These are phyloP conservation scores for Pulveroboletus sp. DNA, from an alignment of 1,284 basidiomycete genomes.

Conservation along the genomic window DNA sequence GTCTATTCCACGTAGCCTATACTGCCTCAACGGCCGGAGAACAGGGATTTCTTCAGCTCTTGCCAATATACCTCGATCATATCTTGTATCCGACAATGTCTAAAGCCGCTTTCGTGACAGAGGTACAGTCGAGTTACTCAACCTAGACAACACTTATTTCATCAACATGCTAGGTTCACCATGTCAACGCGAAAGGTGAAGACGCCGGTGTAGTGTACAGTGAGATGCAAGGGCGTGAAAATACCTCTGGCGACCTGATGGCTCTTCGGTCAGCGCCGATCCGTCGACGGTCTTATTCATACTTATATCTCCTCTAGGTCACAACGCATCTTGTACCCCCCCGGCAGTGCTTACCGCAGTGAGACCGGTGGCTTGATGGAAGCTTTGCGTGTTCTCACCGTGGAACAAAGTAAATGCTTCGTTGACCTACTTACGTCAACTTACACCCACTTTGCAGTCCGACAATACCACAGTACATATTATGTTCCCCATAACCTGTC, in stretches of 20 bases:
- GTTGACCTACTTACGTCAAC: not conserved
- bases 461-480: slow-evolving; percentile 86
- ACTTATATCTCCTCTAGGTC: slow-evolving; percentile 44
- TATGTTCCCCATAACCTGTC: slow-evolving; percentile 95
- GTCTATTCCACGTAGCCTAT: slow-evolving; percentile 53
- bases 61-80: slow-evolving; percentile 96
- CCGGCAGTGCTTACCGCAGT: slow-evolving; percentile 86
- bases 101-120: slow-evolving; percentile 87
- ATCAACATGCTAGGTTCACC: slow-evolving; percentile 64
- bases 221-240: slow-evolving; percentile 98
- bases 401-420: slow-evolving; percentile 76
- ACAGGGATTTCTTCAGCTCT: slow-evolving; percentile 91
- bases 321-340: slow-evolving; percentile 79
- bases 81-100: slow-evolving; percentile 96
- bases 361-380: slow-evolving; percentile 98
- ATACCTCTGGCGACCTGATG: slow-evolving; percentile 90
- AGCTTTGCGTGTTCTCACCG: slow-evolving; percentile 80
- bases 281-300: not conserved
- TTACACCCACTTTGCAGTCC: slow-evolving; percentile 50
- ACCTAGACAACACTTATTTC: not conserved
- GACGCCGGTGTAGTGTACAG: slow-evolving; percentile 96
- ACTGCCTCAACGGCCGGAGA: slow-evolving; percentile 97
- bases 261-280: slow-evolving; percentile 59
- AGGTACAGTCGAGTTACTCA: slow-evolving; percentile 45
- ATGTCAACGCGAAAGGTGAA: slow-evolving; percentile 87